Percentiles rank a stretch among this genome's conserved stretches.
Evolutionary conservation across 2,329 filamentous ascomycete genomes (phyloP).

Genomic region (Monosporascus sp.): DNA sequence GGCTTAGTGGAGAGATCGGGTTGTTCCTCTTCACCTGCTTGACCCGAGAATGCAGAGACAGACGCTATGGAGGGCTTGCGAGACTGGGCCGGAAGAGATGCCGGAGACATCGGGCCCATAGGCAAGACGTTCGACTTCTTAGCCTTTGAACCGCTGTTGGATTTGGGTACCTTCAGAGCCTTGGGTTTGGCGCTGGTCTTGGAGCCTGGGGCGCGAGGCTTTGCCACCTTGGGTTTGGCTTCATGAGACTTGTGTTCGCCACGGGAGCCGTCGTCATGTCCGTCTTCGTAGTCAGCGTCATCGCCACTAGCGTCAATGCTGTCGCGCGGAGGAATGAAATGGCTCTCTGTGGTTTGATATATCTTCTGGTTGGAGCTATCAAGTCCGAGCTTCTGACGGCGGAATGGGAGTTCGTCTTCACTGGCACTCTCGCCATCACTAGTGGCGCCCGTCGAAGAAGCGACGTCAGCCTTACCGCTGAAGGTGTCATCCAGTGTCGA

Average conservation of each 20-base stretch:
- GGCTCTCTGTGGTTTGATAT: slow-evolving; percentile 47
- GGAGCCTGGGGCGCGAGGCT: slow-evolving; percentile 24
- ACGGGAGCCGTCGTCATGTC: slow-evolving; percentile 31
- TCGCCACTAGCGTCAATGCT: slow-evolving; percentile 49
- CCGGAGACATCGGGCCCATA: slow-evolving; percentile 52
- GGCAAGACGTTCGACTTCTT: slow-evolving; percentile 44
- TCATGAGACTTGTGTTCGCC: slow-evolving; percentile 36
- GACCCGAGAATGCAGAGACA: slow-evolving; percentile 38
- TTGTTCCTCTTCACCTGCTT: slow-evolving; percentile 76
- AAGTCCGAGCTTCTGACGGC: slow-evolving; percentile 50
- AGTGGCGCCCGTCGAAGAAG: slow-evolving; percentile 79
- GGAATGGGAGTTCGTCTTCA: slow-evolving; percentile 55
- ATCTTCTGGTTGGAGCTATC: slow-evolving; percentile 38
- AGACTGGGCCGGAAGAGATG: slow-evolving; percentile 61
- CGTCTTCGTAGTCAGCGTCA: slow-evolving; percentile 48
- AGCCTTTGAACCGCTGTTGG: slow-evolving; percentile 39
- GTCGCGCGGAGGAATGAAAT: slow-evolving; percentile 39
- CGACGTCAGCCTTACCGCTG: slow-evolving; percentile 79
- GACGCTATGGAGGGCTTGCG: slow-evolving; percentile 73
- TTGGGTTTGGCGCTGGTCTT: slow-evolving; percentile 42
- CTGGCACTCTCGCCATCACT: slow-evolving; percentile 69
- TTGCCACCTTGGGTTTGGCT: slow-evolving; percentile 37
- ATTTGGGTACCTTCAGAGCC: slow-evolving; percentile 32
- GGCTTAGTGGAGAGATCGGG: slow-evolving; percentile 93
- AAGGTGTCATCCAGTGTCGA: slow-evolving; percentile 92